These are phyloP conservation scores for Eutypella sp. DNA, from an alignment of 2,329 filamentous ascomycete species.

Conservation along the genomic window DNA sequence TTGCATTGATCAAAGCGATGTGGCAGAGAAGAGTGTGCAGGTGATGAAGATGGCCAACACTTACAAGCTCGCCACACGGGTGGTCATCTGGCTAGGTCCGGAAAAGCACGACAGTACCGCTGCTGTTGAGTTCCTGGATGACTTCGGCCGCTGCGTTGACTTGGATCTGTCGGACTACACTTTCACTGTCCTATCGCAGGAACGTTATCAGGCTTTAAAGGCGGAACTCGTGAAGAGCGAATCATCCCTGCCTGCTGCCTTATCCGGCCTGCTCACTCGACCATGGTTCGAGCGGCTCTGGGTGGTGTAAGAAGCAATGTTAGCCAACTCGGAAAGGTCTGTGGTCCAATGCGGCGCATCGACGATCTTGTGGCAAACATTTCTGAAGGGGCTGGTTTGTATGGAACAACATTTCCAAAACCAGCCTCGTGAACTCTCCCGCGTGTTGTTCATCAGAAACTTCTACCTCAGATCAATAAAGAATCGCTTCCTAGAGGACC, in stretches of 20 bases:
- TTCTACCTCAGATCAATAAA: background rate
- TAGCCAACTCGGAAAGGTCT: background rate
- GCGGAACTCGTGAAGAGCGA: background rate
- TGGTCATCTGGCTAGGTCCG: background rate
- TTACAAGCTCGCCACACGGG: background rate
- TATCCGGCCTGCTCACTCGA: background rate
- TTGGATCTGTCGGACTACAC: background rate
- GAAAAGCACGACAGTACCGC: background rate
- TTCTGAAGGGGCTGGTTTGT: background rate
- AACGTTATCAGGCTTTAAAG: background rate
- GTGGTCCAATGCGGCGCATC: background rate
- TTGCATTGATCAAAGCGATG: background rate
- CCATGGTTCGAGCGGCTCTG: background rate
- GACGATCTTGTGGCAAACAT: background rate
- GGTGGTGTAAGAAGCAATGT: background rate
- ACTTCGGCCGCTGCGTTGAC: background rate
- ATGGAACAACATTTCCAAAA: background rate
- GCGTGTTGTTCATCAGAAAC: background rate
- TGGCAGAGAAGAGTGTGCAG: background rate
- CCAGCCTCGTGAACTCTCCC: background rate
- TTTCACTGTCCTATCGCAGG: background rate
- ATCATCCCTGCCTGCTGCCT: background rate
- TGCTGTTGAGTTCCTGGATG: background rate
- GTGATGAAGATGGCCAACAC: background rate
- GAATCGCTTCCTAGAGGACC: background rate